Evolutionary conservation across 805 yeast species (phyloP), one percentile per base, ranked within the genome.

Genomic region (Candida sphagnicola): DNA sequence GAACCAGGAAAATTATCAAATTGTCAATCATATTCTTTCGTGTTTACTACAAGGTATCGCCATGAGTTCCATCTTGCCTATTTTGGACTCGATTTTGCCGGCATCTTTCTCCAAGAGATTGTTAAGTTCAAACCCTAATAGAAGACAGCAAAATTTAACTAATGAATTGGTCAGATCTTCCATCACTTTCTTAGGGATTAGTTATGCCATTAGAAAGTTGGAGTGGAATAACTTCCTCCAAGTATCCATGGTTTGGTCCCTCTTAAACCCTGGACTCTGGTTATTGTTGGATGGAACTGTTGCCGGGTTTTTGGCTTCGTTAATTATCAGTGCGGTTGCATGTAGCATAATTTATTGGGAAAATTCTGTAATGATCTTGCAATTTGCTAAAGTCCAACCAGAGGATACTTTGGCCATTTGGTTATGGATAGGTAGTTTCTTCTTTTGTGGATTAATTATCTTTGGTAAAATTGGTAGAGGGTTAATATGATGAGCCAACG

Each of bases 381-480:
- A 45, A 13, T 47, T 43, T 26, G 40, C 46, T 4, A 26, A 34
- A 12, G 24, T 39, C 25, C 43, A 38, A 26, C 40, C 26, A 25
- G 62, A 58, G 10, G 67, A 61, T 38, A 41, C 54, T 31, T 47
- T 64, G 29, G 77, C 80, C 1, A 64, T 69, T 21, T 57, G 74
- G 53, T 61, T 79, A 23, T 78, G 79, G 75, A 60, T 76, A 30
- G 80, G 75, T 3, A 75, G 85, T 54, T 80, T 80, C 61, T 75
- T 78, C 54, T 83, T 82, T 60, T 70, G 82, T 48, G 83, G 85
- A 0, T 63, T 77, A 34, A 67, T 83, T 28, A 70, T 82, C 18
- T 80, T 82, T 59, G 88, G 90, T 14, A 82, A 82, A 54, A 52
- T 82, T 38, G 86, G 87, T 12, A 74, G 85, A 54, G 75, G 68